Evolutionary conservation across 2,329 filamentous ascomycete species (phyloP), one percentile per base, ranked within the genome.

Genomic region (Scopulariopsis brevicaulis): DNA sequence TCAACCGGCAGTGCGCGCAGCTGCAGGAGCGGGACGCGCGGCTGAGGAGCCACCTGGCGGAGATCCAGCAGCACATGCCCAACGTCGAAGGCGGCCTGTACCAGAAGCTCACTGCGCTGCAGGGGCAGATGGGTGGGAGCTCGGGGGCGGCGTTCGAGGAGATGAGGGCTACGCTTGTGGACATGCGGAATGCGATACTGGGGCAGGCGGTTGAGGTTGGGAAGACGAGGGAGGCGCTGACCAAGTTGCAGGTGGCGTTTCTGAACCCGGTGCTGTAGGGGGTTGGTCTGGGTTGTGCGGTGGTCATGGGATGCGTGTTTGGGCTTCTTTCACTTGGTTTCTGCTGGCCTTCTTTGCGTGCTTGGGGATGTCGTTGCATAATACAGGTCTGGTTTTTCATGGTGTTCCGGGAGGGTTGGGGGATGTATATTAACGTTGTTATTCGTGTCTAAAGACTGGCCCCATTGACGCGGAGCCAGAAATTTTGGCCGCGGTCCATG

Each of bases 11-110:
- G 59, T 73, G 72, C 61, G 71, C 73, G 60, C 71, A 74, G 60
- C 69, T 74, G 48, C 71, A 74, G 56, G 71, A 70, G 59, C 74
- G 75, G 61, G 74, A 76, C 64, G 68, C 65, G 60, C 69, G 73
- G 24, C 65, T 76, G 35, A 72, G 75, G 57, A 71, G 74, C 58
- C 76, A 76, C 62, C 71, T 73, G n/a, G 68, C 65, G 54, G 74
- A 75, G 62, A 76, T 76, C 50, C 73, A 76, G 63, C 71, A 73
- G 40, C 74, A 76, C 63, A 75, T 76, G 74, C 74, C 74, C 2
- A 73, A 74, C 32, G 74, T 76, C 1, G 74, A 76, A 64, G 74
- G 75, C 56, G 74, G 74, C 0, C 66, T 76, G 18, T 76, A 76
- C 59, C 74, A 66, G 50, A 64, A 66, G 60, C 60, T 66, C 24